These are phyloP conservation scores for Xylaria sp. DNA, from an alignment of 2,329 filamentous ascomycete genomes.

Conservation along the genomic window DNA sequence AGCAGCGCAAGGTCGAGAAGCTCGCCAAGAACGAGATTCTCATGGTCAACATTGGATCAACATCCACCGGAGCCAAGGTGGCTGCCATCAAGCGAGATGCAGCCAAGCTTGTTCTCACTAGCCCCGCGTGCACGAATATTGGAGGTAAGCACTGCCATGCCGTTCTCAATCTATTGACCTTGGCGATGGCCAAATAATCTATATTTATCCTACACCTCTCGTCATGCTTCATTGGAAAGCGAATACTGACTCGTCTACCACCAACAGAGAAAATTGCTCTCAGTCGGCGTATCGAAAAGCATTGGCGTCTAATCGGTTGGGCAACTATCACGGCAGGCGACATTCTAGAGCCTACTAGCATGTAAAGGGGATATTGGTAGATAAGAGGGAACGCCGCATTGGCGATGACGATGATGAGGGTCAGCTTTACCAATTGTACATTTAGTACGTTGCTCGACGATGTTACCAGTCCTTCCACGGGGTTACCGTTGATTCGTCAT, in stretches of 20 bases:
- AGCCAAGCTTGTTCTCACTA: slow-evolving; percentile 92
- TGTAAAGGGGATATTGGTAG: slow-evolving; percentile 21
- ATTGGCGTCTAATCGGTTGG: slow-evolving; percentile 50
- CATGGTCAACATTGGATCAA: slow-evolving; percentile 99
- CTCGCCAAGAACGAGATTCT: slow-evolving; percentile 98
- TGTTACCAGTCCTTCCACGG: background rate
- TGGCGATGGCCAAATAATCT: background rate
- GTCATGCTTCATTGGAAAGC: background rate
- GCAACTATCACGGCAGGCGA: slow-evolving; percentile 56
- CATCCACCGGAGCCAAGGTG: slow-evolving; percentile 96
- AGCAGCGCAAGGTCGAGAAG: slow-evolving; percentile 99
- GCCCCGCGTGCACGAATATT: slow-evolving; percentile 94
- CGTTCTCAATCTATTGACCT: background rate
- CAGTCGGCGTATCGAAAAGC: slow-evolving; percentile 90
- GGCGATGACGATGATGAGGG: slow-evolving; percentile 15
- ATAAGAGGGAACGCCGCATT: slow-evolving; percentile 6
- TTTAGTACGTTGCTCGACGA: slow-evolving; percentile 12
- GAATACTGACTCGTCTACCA: slow-evolving; percentile 21
- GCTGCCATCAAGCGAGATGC: slow-evolving; percentile 97
- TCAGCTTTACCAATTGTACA: slow-evolving; percentile 6
- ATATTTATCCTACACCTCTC: no score
- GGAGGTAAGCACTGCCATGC: slow-evolving; percentile 56
- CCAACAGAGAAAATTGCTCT: slow-evolving; percentile 89
- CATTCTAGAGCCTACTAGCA: slow-evolving; percentile 37
- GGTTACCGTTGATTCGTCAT: slow-evolving; percentile 3